Evolutionary conservation across 1,284 basidiomycete species (phyloP).

Genomic region (Phaffia rhodozyma): DNA sequence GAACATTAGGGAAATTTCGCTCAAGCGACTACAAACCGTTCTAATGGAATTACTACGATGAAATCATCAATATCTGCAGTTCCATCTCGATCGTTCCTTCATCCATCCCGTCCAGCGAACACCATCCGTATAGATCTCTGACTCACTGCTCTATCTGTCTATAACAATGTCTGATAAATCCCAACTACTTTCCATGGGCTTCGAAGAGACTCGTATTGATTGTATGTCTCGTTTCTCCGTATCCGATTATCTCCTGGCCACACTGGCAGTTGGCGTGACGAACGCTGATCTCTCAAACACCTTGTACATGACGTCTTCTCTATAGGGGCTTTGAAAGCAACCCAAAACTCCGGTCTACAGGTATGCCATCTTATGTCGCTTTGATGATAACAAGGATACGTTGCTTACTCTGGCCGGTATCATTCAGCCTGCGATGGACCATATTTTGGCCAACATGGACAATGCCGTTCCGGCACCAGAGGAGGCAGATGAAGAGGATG

Average conservation of each 20-base stretch:
- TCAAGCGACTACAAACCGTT: too few relatives aligned
- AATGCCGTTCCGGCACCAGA: slow-evolving; percentile 48
- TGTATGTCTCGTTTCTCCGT: slow-evolving; percentile 44
- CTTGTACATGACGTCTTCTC: background rate
- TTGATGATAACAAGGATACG: too few relatives aligned
- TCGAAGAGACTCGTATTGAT: slow-evolving; percentile 65
- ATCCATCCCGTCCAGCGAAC: too few relatives aligned
- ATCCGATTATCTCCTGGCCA: slow-evolving; percentile 12
- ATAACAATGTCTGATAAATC: slow-evolving; percentile 47
- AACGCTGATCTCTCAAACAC: slow-evolving; percentile 5
- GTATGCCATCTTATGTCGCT: slow-evolving; percentile 19
- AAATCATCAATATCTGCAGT: too few relatives aligned
- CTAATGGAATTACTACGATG: too few relatives aligned
- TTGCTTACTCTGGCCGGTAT: background rate
- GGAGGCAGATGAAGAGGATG: slow-evolving; percentile 56
- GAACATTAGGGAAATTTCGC: too few relatives aligned
- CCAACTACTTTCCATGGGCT: slow-evolving; percentile 73
- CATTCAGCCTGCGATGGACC: slow-evolving; percentile 72
- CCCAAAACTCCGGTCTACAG: slow-evolving; percentile 55
- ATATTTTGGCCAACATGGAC: slow-evolving; percentile 62
- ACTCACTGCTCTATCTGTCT: too few relatives aligned
- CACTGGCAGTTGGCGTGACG: background rate
- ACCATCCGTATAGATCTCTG: too few relatives aligned
- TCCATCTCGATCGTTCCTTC: too few relatives aligned
- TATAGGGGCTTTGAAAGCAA: slow-evolving; percentile 72